Percentiles rank a stretch among this genome's conserved stretches.
These are phyloP conservation scores for Globisporangium irregulare DNA, from an alignment of 352 stramenopile species.

Conservation along the genomic window DNA sequence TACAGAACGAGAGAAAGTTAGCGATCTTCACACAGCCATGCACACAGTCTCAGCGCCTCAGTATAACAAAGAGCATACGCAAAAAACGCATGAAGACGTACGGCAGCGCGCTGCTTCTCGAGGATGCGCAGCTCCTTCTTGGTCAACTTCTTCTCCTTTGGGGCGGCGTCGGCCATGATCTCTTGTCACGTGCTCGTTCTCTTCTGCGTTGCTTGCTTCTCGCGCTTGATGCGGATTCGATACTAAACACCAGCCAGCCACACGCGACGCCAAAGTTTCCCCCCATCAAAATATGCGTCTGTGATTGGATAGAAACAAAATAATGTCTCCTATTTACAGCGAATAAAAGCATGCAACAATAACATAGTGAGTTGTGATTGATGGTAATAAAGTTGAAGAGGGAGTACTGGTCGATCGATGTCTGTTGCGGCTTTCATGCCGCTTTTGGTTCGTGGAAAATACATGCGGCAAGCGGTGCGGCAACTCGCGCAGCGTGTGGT, in stretches of 20 bases:
- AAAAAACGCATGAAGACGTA: conserved; percentile 20
- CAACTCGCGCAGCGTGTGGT: conserved; percentile 3
- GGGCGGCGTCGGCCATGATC: conserved; percentile 51
- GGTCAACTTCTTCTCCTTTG: conserved; percentile 82
- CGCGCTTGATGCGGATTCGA: conserved; percentile 5
- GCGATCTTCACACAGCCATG: background rate
- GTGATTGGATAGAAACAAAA: background rate
- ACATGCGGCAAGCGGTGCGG: conserved; percentile 7
- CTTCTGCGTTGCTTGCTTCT: background rate
- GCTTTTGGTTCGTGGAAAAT: conserved; percentile 8
- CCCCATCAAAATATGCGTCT: background rate
- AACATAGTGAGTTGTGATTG: background rate
- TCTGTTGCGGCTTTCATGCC: background rate
- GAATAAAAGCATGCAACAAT: background rate
- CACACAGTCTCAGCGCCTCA: background rate
- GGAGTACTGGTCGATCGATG: background rate
- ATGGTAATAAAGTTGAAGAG: background rate
- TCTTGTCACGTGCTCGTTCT: conserved; percentile 8
- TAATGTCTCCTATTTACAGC: background rate
- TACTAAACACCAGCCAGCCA: conserved; percentile 13
- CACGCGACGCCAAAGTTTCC: background rate
- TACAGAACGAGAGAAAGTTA: conserved; percentile 7
- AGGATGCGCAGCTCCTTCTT: conserved; percentile 90
- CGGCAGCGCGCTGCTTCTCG: conserved; percentile 78
- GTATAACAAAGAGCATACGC: conserved; percentile 2